Evolutionary conservation across 768 basidiomycete species (phyloP).

Genomic region (Suillus discolor): DNA sequence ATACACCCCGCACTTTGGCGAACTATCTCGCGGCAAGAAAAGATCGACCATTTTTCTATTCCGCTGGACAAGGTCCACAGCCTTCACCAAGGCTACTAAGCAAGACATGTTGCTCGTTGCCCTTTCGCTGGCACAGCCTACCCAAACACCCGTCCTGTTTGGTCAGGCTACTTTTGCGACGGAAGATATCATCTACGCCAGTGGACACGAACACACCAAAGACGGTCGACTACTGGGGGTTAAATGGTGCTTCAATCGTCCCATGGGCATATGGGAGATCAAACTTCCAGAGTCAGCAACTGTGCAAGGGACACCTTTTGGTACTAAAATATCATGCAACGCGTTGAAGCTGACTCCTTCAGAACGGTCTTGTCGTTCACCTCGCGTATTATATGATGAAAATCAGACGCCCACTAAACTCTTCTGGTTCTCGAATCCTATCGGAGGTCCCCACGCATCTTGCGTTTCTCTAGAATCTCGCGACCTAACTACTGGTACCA

Average conservation of each 20-base stretch:
- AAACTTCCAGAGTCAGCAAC: slow-evolving; percentile 22
- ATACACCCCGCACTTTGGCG: slow-evolving; percentile 65
- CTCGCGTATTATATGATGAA: slow-evolving; percentile 43
- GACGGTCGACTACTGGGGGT: slow-evolving; percentile 64
- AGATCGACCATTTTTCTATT: slow-evolving; percentile 58
- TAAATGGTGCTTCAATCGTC: slow-evolving; percentile 62
- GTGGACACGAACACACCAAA: slow-evolving; percentile 59
- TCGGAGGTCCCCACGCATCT: slow-evolving; percentile 63
- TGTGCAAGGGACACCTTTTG: slow-evolving; percentile 11
- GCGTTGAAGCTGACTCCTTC: slow-evolving; percentile 43
- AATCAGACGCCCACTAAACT: slow-evolving; percentile 30
- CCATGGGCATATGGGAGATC: slow-evolving; percentile 58
- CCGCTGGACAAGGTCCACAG: slow-evolving; percentile 37
- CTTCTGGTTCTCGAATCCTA: slow-evolving; percentile 55
- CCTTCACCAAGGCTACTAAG: slow-evolving; percentile 15
- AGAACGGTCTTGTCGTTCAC: slow-evolving; percentile 57
- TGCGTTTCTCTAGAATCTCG: slow-evolving; percentile 52
- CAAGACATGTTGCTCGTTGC: slow-evolving; percentile 15
- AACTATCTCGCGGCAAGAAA: slow-evolving; percentile 55
- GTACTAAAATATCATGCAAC: slow-evolving; percentile 21
- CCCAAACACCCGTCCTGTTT: slow-evolving; percentile 38
- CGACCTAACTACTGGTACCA: slow-evolving; percentile 31
- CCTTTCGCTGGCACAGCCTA: slow-evolving; percentile 16
- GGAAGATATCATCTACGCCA: slow-evolving; percentile 49
- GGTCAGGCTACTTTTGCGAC: slow-evolving; percentile 59